Conservation (phyloP, 345 rosid species). For the Ricinus communis region DNA sequence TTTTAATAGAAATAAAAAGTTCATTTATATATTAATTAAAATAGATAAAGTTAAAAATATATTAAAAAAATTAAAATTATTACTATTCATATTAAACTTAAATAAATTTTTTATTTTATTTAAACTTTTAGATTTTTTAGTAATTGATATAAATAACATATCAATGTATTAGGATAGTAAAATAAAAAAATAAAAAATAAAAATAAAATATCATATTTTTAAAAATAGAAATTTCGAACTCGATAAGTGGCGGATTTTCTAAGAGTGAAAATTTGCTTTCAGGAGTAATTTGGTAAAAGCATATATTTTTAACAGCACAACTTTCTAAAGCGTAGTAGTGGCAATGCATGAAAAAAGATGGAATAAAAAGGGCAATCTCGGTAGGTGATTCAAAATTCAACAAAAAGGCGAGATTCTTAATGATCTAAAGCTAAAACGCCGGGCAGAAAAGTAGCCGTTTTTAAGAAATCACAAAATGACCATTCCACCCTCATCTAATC, state of each 20-base stretch:
- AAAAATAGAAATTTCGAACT: too few relatives aligned
- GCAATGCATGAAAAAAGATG: not conserved
- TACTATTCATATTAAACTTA: too few relatives aligned
- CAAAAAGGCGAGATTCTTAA: not conserved
- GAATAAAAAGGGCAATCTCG: not conserved
- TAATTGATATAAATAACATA: too few relatives aligned
- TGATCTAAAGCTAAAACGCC: not conserved
- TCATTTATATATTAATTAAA: not conserved
- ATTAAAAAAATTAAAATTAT: too few relatives aligned
- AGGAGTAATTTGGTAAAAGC: not conserved
- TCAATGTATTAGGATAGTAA: too few relatives aligned
- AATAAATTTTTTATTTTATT: too few relatives aligned
- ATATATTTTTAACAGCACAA: too few relatives aligned
- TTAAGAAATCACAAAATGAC: not conserved
- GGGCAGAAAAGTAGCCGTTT: slow-evolving; percentile 13
- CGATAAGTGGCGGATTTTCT: not conserved
- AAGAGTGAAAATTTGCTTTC: too few relatives aligned
- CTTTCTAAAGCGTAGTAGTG: not conserved
- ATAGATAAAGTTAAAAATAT: too few relatives aligned
- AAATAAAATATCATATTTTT: too few relatives aligned
- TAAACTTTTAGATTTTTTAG: too few relatives aligned
- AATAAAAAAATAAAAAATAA: too few relatives aligned
- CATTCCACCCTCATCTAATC: not conserved
- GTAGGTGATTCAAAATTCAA: slow-evolving; percentile 11
- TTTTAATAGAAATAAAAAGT: not conserved